Evolutionary conservation across 352 stramenopile species (phyloP), one percentile per base, ranked within the genome.

Genomic region (Globisporangium radiosum): DNA sequence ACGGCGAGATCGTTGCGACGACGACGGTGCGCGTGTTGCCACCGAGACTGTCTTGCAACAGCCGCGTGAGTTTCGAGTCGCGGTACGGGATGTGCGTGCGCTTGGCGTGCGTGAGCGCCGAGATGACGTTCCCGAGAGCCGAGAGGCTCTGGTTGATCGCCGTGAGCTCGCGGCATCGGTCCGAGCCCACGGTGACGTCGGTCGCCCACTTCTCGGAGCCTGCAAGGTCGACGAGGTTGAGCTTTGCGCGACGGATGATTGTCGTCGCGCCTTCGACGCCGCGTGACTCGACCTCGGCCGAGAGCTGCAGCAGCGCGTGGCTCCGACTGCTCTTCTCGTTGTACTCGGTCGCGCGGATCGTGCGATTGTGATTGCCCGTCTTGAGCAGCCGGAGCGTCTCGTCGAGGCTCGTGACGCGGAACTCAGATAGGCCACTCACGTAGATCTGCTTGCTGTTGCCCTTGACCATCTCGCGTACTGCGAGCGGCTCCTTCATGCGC

Each of bases 51-150:
- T 92, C 83, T 51, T 92, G 82, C 50, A 94, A 73, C 14, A 99
- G 63, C 37, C 98, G 92, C 3, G 97, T 99, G 17, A 99, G 73
- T 56, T 97, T 99, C 5, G 92, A 98, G 68, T 99, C 97, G 15
- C 97, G 85, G 61, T 99, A 99, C 14, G 97, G 95, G 42, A 99
- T 85, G 60, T 98, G 90, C 4, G 72, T 83, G 44, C 82, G 70
- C 51, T 75, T 75, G 3, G 73, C 66, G 37, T 92, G 82, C 7
- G 76, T 78, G 17, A 97, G 73, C 4, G 88, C 88, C 0, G 86
- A 80, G 56, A 97, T 96, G 52, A 92, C 88, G 54, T 95, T 92
- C 7, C 92, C 92, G 8, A 98, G 71, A 13, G 87, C 89, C 38
- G 89, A 95, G 1, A 98, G 63, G 64, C 79, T 96, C 39, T 94